Percentiles rank a stretch among this genome's conserved stretches.
Conservation (phyloP, 2,329 filamentous ascomycete genomes). For the Parasarocladium wereldwijsianum region DNA sequence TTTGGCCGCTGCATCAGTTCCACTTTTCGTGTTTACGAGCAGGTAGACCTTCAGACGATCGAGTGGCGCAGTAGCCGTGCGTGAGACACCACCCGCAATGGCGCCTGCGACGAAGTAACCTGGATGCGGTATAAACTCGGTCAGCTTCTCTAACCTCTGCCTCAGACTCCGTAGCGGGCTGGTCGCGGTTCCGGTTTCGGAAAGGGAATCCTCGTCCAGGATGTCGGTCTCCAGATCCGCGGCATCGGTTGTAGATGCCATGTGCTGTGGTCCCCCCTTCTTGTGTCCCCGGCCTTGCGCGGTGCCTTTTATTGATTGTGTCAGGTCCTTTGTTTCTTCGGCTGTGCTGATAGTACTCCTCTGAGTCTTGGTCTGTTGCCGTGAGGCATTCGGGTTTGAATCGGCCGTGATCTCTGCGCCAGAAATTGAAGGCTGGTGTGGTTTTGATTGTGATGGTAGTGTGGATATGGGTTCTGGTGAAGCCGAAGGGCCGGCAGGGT, state of each 20-base stretch:
- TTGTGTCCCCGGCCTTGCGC: too few species aligned
- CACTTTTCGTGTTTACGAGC: conserved; percentile 63
- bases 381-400: conserved; percentile 3
- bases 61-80: conserved; percentile 88
- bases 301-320: too few species aligned
- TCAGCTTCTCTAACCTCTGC: conserved; percentile 38
- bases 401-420: conserved; percentile 1
- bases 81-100: conserved; percentile 83
- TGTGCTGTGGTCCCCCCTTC: too few species aligned
- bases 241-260: too few species aligned
- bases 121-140: conserved; percentile 65
- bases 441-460: conserved; percentile 3
- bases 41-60: conserved; percentile 96
- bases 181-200: background rate
- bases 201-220: background rate
- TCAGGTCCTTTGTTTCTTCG: too few species aligned
- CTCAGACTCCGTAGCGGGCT: conserved; percentile 8
- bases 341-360: too few species aligned
- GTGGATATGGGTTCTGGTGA: conserved; percentile 4
- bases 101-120: conserved; percentile 97
- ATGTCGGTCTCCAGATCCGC: too few species aligned
- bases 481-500: conserved; percentile 14
- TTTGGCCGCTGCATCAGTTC: conserved; percentile 36
- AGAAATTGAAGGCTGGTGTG: conserved; percentile 3
- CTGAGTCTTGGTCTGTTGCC: conserved; percentile 9